Evolutionary conservation across 2,329 filamentous ascomycete species (phyloP), one percentile per base, ranked within the genome.

Genomic region (Pseudopithomyces chartarum): DNA sequence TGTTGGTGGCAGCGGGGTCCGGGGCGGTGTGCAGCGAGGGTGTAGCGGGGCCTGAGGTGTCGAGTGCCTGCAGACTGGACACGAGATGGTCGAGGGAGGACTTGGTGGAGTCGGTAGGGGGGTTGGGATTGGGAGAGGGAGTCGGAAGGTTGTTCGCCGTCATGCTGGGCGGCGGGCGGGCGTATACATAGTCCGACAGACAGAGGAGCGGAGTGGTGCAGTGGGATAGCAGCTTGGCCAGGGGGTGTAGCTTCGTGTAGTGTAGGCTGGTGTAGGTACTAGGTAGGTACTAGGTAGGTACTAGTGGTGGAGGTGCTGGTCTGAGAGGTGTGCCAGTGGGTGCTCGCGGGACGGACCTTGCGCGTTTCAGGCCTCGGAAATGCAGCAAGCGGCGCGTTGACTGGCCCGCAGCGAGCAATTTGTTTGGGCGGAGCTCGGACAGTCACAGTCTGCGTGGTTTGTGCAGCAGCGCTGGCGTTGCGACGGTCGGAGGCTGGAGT

Each of bases 321-420:
- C 46, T 56, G 59, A 57, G 52, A 55, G 57, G 61, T 64, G 65
- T 64, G 26, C 57, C 59, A 64, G 57, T 55, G 52, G 57, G 55
- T 58, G 59, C 61, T 63, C 68, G 67, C 66, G 65, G 60, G 57
- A 59, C 54, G 70, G 65, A 62, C 71, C 70, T 60, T 72, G 69
- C 63, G 62, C 57, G 71, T 74, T 74, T 74, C 71, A 74, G 71
- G 62, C 57, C 60, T 53, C 66, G 64, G 63, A 56, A 58, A 63
- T 62, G 55, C 55, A 60, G 55, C 52, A 51, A 60, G 40, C 49
- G 51, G 52, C 59, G 54, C 62, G 45, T 39, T 66, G 50, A 71
- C 42, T 70, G 70, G 71, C 57, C 55, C 49, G 39, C 51, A 57
- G 39, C 40, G 45, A 55, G 60, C 53, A 57, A 42, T 58, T n/a